Base-by-base conservation (phyloP, 176 grass and related monocot species). In the Zoysia pacifica region DNA sequence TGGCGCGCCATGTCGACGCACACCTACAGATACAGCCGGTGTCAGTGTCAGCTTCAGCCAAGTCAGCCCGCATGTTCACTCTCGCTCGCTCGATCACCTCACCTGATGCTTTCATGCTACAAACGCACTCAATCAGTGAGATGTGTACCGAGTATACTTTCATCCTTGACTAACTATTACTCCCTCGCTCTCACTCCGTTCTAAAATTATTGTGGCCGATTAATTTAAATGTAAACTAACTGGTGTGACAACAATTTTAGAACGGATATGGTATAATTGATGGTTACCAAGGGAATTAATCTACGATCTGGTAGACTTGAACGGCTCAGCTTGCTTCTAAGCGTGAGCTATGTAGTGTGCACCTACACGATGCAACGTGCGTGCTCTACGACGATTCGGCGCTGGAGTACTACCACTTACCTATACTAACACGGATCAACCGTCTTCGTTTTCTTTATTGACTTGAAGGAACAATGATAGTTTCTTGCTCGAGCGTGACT, bases 1-100 rank as follows among this genome's bases (percentile, higher is more conserved):
- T 1, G 59, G 39, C 41, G 1, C 18, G 73, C 74, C 86, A 87
- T 42, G 79, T 87, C 79, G 79, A 87, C 66, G 56, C 9, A 12
- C 9, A 28, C 28, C 28, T 0, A 28, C 28, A 28, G 28, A 28
- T 28, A 7, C 40, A 7, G 64, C 9, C 0, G 4, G 10, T 14
- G 20, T 61, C 58, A 42, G 10, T 38, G 2, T 64, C 28, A 28
- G 28, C 28, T 28, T 28, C 16, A 81, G 38, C 28, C 69, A 73
- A 47, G 28, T 54, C 19, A n/a, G 14, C 64, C 28, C 28, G 28
- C 38, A 19, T 15, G 40, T 48, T 42, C 52, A 52, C 45, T 59
- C 65, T 45, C 54, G 28, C 28, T 28, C 28, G 28, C 28, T 28
- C 28, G 28, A 28, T 28, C 28, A 28, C 28, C 28, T 28, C 28